Evolutionary conservation across 2,329 filamentous ascomycete genomes (phyloP), one percentile per base, ranked within the genome.

Genomic region (Scedosporium dehoogii): DNA sequence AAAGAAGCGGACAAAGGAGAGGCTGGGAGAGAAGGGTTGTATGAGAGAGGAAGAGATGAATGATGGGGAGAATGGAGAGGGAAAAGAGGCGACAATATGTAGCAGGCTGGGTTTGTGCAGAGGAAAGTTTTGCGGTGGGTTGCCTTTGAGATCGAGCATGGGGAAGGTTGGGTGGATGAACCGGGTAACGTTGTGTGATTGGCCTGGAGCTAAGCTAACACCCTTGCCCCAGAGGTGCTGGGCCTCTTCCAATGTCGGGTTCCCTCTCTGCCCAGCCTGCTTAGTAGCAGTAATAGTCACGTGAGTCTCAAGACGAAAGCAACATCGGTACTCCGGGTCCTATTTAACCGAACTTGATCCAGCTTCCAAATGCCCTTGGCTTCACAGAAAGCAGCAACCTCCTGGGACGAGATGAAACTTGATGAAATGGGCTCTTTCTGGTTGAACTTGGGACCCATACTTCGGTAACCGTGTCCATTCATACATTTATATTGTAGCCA

Each of bases 1-100:
- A 23, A n/a, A 41, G 59, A 60, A 61, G 44, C 23, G 56, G 25
- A 61, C 41, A 59, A 56, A 58, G 48, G 46, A 46, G 51, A 64
- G 29, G 62, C n/a, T 59, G 60, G 42, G 41, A 56, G 48, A 29
- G 33, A 61, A 57, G 57, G 55, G 48, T 46, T 60, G 46, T 60
- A 29, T 38, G 44, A 38, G 57, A 56, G 12, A 41, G 41, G 18
- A 14, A 38, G 29, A 58, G 46, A 41, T 53, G 42, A 55, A 62
- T 63, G 61, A 38, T 38, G 33, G 33, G 10, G 51, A 63, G 60
- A 61, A 14, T 33, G 41, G 33, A 59, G 27, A 62, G 33, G 46
- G 12, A 27, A 58, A 61, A 59, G 42, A 63, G 42, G 58, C 44
- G 33, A 61, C 61, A 46, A 27, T 27, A 59, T 51, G 56, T 55